phyloP scores from a whole-genome alignment of 371 early-diverging fungal species.

The Zancudomyces culisetae region DNA sequence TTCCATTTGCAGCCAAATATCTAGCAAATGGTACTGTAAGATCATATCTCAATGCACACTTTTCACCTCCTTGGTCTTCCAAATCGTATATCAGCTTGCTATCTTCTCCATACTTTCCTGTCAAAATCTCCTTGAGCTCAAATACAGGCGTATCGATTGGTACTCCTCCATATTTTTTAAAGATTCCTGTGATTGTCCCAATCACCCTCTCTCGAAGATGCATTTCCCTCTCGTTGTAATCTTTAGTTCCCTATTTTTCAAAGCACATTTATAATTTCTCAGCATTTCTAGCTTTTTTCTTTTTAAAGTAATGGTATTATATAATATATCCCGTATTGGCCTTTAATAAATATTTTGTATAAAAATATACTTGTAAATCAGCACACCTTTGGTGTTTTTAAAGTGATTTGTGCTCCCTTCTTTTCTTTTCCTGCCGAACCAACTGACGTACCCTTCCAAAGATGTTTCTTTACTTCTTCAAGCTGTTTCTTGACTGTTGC shows the following conservation, averaged over 20 bases:
- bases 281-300: too few relatives aligned
- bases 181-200: conserved; percentile 59
- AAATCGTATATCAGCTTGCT: conserved; percentile 97
- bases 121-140: conserved; percentile 93
- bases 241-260: conserved; percentile 73
- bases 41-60: conserved; percentile 95
- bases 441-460: not conserved
- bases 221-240: conserved; percentile 90
- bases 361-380: too few relatives aligned
- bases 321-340: too few relatives aligned
- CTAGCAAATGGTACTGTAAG: conserved; percentile 98
- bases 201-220: conserved; percentile 84
- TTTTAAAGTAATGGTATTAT: too few relatives aligned
- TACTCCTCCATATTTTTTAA: conserved; percentile 92
- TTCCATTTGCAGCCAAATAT: conserved; percentile 84
- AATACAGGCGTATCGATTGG: conserved; percentile 99
- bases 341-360: too few relatives aligned
- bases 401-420: not conserved
- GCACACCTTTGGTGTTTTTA: conserved; percentile 2
- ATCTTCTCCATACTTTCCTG: conserved; percentile 99
- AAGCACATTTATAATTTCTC: conserved; percentile 1
- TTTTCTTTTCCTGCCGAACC: not conserved
- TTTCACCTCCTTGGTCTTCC: conserved; percentile 96
- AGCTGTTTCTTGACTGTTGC: conserved; percentile 1
- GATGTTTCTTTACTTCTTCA: not conserved